Conservation (phyloP, 495 filamentous ascomycete genomes). For the Xylaria grammica region DNA sequence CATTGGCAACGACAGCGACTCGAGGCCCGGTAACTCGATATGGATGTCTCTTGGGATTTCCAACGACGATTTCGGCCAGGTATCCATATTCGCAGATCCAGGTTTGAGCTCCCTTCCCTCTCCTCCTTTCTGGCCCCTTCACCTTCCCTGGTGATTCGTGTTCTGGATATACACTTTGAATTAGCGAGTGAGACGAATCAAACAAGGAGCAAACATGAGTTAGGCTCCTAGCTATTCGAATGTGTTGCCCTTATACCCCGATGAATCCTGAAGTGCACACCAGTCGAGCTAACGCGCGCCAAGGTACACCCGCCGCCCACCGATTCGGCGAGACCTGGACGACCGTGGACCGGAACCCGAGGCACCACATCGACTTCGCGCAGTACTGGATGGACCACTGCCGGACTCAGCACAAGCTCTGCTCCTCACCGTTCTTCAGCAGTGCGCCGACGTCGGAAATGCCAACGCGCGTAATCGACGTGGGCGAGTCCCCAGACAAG, state of each 20-base stretch:
- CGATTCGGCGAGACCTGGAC: background rate
- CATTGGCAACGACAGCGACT: background rate
- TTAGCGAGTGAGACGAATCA: background rate
- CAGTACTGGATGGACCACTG: background rate
- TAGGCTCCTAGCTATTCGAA: no score
- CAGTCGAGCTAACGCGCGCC: background rate
- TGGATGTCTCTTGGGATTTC: background rate
- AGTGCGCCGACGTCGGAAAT: background rate
- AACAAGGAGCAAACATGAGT: background rate
- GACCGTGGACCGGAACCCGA: slow-evolving; percentile 1
- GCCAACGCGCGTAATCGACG: slow-evolving; percentile 4
- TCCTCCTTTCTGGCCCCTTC: no score
- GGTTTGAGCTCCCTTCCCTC: background rate
- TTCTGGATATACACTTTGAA: no score
- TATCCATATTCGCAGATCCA: background rate
- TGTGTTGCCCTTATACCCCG: background rate
- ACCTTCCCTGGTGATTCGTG: background rate
- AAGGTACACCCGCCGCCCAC: background rate
- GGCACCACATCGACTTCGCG: background rate
- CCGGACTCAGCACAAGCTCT: background rate
- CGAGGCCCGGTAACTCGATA: background rate
- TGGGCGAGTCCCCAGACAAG: background rate
- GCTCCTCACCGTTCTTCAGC: background rate
- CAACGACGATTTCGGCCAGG: background rate
- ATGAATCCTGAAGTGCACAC: background rate